Conservation (phyloP, 768 basidiomycete species). For the Rhodocollybia butyracea region DNA sequence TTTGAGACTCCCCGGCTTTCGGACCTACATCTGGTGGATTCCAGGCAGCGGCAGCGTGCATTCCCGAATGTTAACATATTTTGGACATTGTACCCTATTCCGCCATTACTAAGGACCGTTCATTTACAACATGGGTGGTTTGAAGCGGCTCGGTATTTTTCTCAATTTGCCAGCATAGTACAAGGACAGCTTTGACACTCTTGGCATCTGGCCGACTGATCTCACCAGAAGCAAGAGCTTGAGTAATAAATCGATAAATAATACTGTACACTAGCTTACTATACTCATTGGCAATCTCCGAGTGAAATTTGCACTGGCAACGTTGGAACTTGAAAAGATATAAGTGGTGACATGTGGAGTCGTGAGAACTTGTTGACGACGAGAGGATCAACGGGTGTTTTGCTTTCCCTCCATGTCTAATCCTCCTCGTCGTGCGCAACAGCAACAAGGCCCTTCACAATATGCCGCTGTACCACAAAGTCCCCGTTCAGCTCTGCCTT, state of each 20-base stretch:
- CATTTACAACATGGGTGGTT: slow-evolving; percentile 47
- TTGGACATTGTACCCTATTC: slow-evolving; percentile 41
- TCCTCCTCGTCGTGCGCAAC: slow-evolving; percentile 36
- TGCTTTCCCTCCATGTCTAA: slow-evolving; percentile 23
- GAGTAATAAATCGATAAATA: too few relatives aligned
- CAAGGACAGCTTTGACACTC: neutral
- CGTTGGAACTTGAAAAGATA: too few relatives aligned
- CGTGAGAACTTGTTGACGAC: too few relatives aligned
- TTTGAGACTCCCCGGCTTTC: slow-evolving; percentile 45
- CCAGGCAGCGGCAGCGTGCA: slow-evolving; percentile 28
- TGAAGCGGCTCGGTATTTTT: slow-evolving; percentile 19
- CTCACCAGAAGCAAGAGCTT: neutral
- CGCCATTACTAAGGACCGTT: slow-evolving; percentile 35
- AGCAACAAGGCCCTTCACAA: slow-evolving; percentile 43
- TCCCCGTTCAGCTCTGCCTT: slow-evolving; percentile 17
- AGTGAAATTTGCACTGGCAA: too few relatives aligned
- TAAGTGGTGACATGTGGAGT: too few relatives aligned
- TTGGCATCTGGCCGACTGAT: neutral
- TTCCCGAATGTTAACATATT: slow-evolving; percentile 47
- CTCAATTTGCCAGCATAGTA: neutral
- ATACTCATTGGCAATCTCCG: too few relatives aligned
- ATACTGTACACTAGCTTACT: too few relatives aligned
- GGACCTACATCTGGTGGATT: slow-evolving; percentile 46
- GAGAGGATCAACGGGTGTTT: neutral
- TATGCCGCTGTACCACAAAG: slow-evolving; percentile 66